A percentile compares a stretch with the other conserved stretches of the same genome.
These are phyloP conservation scores for Candida ipomoeae DNA, from an alignment of 805 yeast genomes.

Conservation along the genomic window DNA sequence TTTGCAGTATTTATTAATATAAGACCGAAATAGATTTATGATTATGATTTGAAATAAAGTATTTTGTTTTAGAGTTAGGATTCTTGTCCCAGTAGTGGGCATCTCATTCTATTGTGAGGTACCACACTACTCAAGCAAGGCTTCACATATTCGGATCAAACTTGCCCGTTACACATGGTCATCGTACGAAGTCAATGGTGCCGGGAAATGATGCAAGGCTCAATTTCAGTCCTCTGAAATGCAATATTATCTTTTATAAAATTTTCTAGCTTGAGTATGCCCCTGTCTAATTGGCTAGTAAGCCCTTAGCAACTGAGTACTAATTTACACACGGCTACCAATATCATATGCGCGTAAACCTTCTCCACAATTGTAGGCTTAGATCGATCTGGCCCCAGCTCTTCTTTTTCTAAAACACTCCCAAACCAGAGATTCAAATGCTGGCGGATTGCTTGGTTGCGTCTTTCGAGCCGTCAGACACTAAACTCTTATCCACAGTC, in stretches of 20 bases:
- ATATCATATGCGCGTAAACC: conserved; percentile 12
- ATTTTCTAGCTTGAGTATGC: background rate
- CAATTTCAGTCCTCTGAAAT: too few species aligned
- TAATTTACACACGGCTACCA: background rate
- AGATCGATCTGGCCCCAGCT: background rate
- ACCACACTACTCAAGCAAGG: too few species aligned
- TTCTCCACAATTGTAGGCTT: conserved; percentile 13
- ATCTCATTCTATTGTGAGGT: too few species aligned
- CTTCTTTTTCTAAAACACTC: background rate
- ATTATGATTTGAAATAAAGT: background rate
- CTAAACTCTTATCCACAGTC: conserved; percentile 26
- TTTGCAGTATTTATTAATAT: background rate
- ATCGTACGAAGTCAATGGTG: too few species aligned
- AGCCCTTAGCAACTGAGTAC: background rate
- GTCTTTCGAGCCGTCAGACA: conserved; percentile 37
- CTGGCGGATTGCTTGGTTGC: conserved; percentile 20
- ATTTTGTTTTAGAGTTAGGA: too few species aligned
- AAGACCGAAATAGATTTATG: background rate
- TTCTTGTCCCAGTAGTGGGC: too few species aligned
- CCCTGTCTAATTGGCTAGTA: too few species aligned
- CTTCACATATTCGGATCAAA: too few species aligned
- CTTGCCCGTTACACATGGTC: too few species aligned
- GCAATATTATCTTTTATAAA: background rate
- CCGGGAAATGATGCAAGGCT: too few species aligned
- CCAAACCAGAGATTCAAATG: conserved; percentile 5